Evolutionary conservation across 1,284 basidiomycete genomes (phyloP), one percentile per base, ranked within the genome.

Genomic region (Stereum hirsutum): DNA sequence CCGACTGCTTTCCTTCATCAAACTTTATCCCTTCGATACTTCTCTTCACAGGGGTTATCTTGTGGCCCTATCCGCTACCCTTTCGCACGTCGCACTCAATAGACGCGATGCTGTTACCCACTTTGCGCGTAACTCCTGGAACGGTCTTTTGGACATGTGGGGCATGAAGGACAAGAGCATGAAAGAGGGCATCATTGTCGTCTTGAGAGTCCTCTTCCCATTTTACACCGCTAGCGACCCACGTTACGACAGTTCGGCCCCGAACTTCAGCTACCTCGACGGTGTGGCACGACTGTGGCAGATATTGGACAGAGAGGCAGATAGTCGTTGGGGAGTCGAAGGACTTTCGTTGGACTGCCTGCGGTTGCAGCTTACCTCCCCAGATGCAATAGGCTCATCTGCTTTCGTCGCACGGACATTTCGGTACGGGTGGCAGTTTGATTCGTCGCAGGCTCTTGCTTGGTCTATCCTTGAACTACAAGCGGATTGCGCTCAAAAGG

Each of bases 381-480:
- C 39, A 33, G 48, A 47, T 6, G 47, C 50, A 41, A 19, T 17
- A 4, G 49, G 52, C 11, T 46, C 56, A 30, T 52, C 56, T 10
- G 65, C 78, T 14, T 88, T 89, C 50, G 59, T 71, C 19, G 71
- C 76, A 0, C 64, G 57, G 17, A 85, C 82, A 1, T 88, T 90
- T 56, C 66, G 74, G 33, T 72, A 81, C 34, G 89, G 88, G 3
- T 75, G 72, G 63, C 74, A 77, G 49, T 90, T 97, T 53, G 76
- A 78, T 45, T 56, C 72, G 0, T 66, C 62, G 19, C 81, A 89
- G 56, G 87, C 88, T 0, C 57, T 89, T 28, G 71, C 79, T 0
- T 98, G 94, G 93, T 75, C 78, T 1, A 69, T 81, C 1, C 62
- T 94, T 4, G 82, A 94, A 57, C 63, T 96, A n/a, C 84, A 88